Base-by-base conservation (phyloP, 257 asterid genomes). In the Scutellaria galericulata region DNA sequence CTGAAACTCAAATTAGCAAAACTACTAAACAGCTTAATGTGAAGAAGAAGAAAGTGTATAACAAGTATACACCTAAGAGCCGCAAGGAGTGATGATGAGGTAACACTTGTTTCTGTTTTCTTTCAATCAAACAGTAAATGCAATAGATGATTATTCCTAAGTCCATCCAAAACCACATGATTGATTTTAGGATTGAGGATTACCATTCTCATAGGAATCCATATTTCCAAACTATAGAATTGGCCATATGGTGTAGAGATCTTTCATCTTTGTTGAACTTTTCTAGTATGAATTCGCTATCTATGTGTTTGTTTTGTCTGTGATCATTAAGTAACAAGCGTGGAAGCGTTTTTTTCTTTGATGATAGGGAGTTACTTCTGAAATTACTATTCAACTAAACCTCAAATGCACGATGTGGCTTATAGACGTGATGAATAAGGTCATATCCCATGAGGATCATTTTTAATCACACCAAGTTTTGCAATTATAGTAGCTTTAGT, bases 11-110 rank as follows among this genome's bases (percentile, higher is more conserved):
- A 77, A 81, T 68, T 55, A 81, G 64, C 57, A 83, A 78, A 76
- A 84, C 87, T 52, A 80, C 77, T 75, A 82, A 73, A 47, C 77
- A 78, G 73, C 87, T 74, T 60, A 75, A 71, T 50, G 70, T 79
- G 79, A 87, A 80, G 80, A 85, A 87, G 87, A 86, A 82, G 66
- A 80, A 44, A 56, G 46, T 42, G 24, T 15, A 14, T 12, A 20
- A 56, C 27, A 85, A 76, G 68, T 58, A 71, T 37, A 48, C 7
- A 31, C n/a, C 68, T 46, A 71, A 45, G 22, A 58, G 75, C 50
- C 51, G 12, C 60, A 71, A 45, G 59, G 68, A 58, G 20, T 9
- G 8, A 6, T 22, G 64, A 39, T 6, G 40, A 68, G 74, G 74
- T 68, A 44, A 68, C 64, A 68, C 46, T 40, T 53, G 10, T 52